Conservation (phyloP, 2,329 filamentous ascomycete genomes). For the Venturia aucupariae region DNA sequence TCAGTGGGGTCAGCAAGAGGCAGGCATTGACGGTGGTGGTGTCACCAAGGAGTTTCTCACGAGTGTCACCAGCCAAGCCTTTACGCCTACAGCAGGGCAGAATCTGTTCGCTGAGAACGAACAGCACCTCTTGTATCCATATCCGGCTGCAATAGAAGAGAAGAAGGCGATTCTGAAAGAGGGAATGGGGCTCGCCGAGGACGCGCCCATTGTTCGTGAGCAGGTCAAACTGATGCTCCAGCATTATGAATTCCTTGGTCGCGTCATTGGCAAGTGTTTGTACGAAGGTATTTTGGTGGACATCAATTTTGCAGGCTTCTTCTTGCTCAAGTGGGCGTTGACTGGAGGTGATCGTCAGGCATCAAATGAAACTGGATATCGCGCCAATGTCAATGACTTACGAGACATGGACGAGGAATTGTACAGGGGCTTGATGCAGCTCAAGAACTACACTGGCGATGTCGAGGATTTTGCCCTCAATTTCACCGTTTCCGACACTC, state of each 20-base stretch:
- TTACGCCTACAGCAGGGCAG: conserved; percentile 49
- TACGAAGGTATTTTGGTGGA: conserved; percentile 96
- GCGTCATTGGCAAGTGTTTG: conserved; percentile 89
- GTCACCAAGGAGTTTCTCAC: conserved; percentile 97
- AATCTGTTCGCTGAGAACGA: conserved; percentile 75
- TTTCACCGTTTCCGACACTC: conserved; percentile 75
- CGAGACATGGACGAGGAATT: conserved; percentile 84
- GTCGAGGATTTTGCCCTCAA: conserved; percentile 70
- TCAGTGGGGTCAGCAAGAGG: conserved; percentile 75
- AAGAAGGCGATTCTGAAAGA: conserved; percentile 49
- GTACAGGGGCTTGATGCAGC: conserved; percentile 70
- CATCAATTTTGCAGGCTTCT: conserved; percentile 88
- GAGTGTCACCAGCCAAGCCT: conserved; percentile 77
- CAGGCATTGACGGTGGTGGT: conserved; percentile 91
- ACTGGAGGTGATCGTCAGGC: conserved; percentile 55
- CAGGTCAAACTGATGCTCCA: conserved; percentile 48
- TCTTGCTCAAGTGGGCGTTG: conserved; percentile 88
- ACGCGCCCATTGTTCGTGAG: conserved; percentile 47
- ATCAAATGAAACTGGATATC: conserved; percentile 62
- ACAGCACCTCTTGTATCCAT: conserved; percentile 80
- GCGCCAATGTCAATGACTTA: conserved; percentile 89
- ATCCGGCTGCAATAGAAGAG: conserved; percentile 68
- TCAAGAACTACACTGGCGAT: conserved; percentile 80
- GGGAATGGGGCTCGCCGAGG: conserved; percentile 40
- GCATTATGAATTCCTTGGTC: conserved; percentile 83